Evolutionary conservation across 495 filamentous ascomycete species (phyloP).

Genomic region (Chaetomium cochliodes): DNA sequence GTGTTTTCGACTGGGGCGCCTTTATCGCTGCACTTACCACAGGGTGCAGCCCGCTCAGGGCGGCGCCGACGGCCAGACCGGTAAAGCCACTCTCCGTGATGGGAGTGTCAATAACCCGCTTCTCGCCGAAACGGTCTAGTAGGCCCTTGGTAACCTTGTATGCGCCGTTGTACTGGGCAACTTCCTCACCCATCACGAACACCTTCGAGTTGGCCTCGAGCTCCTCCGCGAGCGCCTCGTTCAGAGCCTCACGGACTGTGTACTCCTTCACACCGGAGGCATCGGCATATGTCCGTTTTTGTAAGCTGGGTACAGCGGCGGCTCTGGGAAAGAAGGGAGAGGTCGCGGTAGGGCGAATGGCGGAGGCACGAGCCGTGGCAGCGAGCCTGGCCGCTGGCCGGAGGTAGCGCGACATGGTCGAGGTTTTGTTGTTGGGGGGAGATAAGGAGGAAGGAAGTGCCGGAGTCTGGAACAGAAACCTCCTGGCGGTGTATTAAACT

Average conservation of each 20-base stretch:
- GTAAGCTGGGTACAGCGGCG: slow-evolving; percentile 40
- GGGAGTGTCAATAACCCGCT: slow-evolving; percentile 95
- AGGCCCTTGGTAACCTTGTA: slow-evolving; percentile 99
- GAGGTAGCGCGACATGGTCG: slow-evolving; percentile 66
- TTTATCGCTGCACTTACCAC: slow-evolving; percentile 61
- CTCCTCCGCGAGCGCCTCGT: slow-evolving; percentile 97
- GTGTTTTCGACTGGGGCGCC: neutral
- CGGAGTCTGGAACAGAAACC: neutral
- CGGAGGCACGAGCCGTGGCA: slow-evolving; percentile 58
- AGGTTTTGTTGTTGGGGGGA: slow-evolving; percentile 26
- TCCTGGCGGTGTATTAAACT: slow-evolving; percentile 10
- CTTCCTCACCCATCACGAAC: slow-evolving; percentile 94
- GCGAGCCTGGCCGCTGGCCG: slow-evolving; percentile 77
- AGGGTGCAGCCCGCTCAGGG: slow-evolving; percentile 88
- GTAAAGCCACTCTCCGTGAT: slow-evolving; percentile 96
- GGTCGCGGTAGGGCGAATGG: slow-evolving; percentile 47
- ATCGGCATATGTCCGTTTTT: slow-evolving; percentile 55
- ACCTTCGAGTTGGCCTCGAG: slow-evolving; percentile 91
- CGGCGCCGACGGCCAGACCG: slow-evolving; percentile 90
- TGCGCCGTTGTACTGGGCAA: slow-evolving; percentile 98
- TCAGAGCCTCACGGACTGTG: slow-evolving; percentile 93
- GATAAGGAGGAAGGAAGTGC: slow-evolving; percentile 27
- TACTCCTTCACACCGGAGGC: slow-evolving; percentile 77
- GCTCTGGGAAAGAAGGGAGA: slow-evolving; percentile 50
- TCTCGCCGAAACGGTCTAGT: slow-evolving; percentile 93